Percentiles rank a stretch among this genome's conserved stretches.
Conservation (phyloP, 805 yeast species). For the Kodamaea jinghongensis region DNA sequence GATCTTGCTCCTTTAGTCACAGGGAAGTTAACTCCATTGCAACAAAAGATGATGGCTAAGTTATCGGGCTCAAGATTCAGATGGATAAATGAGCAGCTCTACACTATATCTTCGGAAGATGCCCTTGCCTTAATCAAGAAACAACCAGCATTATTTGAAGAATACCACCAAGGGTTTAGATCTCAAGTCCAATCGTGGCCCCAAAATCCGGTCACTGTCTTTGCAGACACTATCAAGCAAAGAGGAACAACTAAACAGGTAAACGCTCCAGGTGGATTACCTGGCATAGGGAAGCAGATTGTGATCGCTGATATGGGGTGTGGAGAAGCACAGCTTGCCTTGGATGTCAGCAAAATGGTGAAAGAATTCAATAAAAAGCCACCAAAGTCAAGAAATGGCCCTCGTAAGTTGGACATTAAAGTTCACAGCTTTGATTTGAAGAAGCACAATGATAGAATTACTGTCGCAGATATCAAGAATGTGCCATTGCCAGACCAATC, state of each 20-base stretch:
- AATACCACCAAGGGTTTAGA: constrained; percentile 92
- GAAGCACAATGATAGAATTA: constrained; percentile 81
- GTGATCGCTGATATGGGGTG: constrained; percentile 98
- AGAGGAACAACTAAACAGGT: constrained; percentile 60
- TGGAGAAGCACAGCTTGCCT: constrained; percentile 90
- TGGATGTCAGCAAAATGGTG: constrained; percentile 55
- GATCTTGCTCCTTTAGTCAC: constrained; percentile 17
- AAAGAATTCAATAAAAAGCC: constrained; percentile 28
- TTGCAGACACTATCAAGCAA: constrained; percentile 65
- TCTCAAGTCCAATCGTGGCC: constrained; percentile 98
- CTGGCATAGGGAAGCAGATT: constrained; percentile 63
- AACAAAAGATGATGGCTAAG: constrained; percentile 93
- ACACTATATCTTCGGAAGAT: constrained; percentile 74
- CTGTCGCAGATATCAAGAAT: constrained; percentile 93
- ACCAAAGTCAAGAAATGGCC: constrained; percentile 18
- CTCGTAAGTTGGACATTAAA: constrained; percentile 45
- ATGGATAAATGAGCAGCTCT: constrained; percentile 97
- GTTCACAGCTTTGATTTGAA: constrained; percentile 92
- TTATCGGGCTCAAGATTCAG: constrained; percentile 93
- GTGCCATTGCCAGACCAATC: constrained; percentile 82
- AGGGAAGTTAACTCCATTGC: constrained; percentile 76
- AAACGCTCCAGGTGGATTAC: constrained; percentile 95
- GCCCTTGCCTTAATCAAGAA: constrained; percentile 71
- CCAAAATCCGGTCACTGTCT: constrained; percentile 94
- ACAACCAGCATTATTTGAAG: constrained; percentile 88